These are phyloP conservation scores for Sugiyamaella paludigena DNA, from an alignment of 1,139 yeast genomes.

Conservation along the genomic window DNA sequence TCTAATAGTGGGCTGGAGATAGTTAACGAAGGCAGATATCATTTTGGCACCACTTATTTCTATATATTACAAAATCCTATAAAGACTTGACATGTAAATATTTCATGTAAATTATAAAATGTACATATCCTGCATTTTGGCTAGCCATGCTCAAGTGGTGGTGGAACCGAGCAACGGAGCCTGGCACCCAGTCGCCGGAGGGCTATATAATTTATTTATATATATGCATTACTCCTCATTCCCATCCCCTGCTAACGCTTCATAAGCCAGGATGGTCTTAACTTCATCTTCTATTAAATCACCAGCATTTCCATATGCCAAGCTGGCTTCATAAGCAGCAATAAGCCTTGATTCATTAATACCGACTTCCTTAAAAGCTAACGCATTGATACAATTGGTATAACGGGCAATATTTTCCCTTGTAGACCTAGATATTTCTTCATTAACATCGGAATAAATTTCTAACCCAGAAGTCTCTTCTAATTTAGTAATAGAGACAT, in stretches of 20 bases:
- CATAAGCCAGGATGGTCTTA: constrained; percentile 71
- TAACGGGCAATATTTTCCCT: constrained; percentile 81
- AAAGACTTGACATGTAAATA: constrained; percentile 2
- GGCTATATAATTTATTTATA: constrained; percentile 9
- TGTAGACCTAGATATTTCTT: constrained; percentile 56
- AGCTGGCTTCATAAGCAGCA: constrained; percentile 85
- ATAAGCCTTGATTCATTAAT: constrained; percentile 77
- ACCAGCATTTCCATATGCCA: constrained; percentile 72
- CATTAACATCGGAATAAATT: constrained; percentile 89
- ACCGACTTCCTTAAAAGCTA: constrained; percentile 80
- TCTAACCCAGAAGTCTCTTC: constrained; percentile 97
- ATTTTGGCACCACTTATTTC: constrained; percentile 78
- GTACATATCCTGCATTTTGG: neutral
- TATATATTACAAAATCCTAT: constrained; percentile 28
- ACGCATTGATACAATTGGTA: constrained; percentile 75
- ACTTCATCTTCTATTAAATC: constrained; percentile 69
- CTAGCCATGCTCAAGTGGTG: no score
- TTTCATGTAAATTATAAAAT: neutral
- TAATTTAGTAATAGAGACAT: constrained; percentile 62
- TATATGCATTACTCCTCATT: constrained; percentile 45
- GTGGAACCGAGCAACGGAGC: no score
- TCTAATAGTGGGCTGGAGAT: constrained; percentile 83
- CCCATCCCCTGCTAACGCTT: constrained; percentile 50
- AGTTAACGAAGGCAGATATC: constrained; percentile 74
- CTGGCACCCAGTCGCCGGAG: constrained; percentile 6